A percentile compares a stretch with the other conserved stretches of the same genome.
These are phyloP conservation scores for Trifolium repens DNA, from an alignment of 306 rosid species.

Conservation along the genomic window DNA sequence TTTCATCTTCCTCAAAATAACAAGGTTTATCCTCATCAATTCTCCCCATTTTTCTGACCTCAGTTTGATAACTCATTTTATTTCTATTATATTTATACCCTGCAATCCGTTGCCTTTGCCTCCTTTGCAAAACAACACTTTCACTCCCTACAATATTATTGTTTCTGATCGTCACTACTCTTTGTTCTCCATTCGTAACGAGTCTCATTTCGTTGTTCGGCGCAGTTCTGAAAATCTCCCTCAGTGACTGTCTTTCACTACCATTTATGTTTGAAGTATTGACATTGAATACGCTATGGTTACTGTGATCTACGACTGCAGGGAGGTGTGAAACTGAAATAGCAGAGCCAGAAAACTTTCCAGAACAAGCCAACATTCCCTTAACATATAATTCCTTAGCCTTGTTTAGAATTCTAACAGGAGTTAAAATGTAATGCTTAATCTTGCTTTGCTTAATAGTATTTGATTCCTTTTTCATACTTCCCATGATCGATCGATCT, in stretches of 20 bases:
- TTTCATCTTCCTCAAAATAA: constrained; percentile 50
- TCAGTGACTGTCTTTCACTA: constrained; percentile 9
- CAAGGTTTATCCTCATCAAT: constrained; percentile 66
- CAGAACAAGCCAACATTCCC: constrained; percentile 25
- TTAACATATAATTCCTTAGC: constrained; percentile 39
- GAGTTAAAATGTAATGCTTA: constrained; percentile 40
- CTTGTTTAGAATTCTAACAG: constrained; percentile 46
- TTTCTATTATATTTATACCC: constrained; percentile 41
- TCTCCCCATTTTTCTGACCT: constrained; percentile 51
- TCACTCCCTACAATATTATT: not conserved
- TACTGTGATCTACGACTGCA: not conserved
- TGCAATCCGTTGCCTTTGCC: constrained; percentile 4
- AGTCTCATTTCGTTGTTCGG: constrained; percentile 5
- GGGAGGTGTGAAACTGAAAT: constrained; percentile 4
- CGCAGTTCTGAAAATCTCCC: constrained; percentile 3
- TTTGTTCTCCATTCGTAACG: not conserved
- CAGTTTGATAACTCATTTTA: constrained; percentile 47
- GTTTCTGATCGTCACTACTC: not conserved
- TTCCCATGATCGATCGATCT: not conserved
- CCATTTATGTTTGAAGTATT: not conserved
- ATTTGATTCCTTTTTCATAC: constrained; percentile 36
- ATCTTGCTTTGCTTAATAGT: constrained; percentile 32
- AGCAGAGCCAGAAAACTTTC: not conserved
- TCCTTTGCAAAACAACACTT: not conserved
- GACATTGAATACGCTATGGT: not conserved